phyloP scores from a whole-genome alignment of 768 basidiomycete species.

The Lactarius deliciosus region DNA sequence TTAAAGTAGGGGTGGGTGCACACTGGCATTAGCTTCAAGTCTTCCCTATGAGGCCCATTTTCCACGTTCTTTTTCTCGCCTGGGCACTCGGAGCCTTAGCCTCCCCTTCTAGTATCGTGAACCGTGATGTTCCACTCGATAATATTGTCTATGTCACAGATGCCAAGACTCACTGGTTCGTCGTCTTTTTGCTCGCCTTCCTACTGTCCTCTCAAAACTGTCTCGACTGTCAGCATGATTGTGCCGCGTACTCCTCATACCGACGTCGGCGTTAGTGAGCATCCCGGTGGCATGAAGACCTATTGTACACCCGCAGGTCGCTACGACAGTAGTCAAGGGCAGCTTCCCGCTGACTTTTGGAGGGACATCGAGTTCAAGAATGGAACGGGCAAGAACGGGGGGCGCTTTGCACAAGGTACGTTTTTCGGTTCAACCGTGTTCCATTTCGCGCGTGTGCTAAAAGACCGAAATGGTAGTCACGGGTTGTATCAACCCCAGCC shows the following conservation, averaged over 20 bases:
- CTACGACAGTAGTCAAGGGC: constrained; percentile 45
- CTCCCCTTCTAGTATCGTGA: constrained; percentile 3
- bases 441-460: not conserved
- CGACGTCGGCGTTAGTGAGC: constrained; percentile 55
- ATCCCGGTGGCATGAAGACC: constrained; percentile 53
- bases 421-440: constrained; percentile 1
- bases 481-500: constrained; percentile 50
- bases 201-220: not conserved
- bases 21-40: too few species aligned
- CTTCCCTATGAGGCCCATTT: not conserved
- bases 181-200: constrained; percentile 27
- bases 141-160: constrained; percentile 54
- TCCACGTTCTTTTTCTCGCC: not conserved
- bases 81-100: constrained; percentile 10
- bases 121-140: constrained; percentile 34
- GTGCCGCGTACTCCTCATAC: constrained; percentile 46
- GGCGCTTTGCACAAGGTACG: constrained; percentile 48
- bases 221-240: constrained; percentile 23
- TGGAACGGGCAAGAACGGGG: constrained; percentile 43
- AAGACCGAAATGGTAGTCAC: constrained; percentile 43
- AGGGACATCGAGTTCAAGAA: constrained; percentile 47
- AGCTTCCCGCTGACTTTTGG: constrained; percentile 50
- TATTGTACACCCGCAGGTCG: constrained; percentile 50
- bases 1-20: too few species aligned
- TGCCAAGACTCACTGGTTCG: constrained; percentile 47